Evolutionary conservation across 805 yeast species (phyloP), one percentile per base, ranked within the genome.

Genomic region (Candida pini): DNA sequence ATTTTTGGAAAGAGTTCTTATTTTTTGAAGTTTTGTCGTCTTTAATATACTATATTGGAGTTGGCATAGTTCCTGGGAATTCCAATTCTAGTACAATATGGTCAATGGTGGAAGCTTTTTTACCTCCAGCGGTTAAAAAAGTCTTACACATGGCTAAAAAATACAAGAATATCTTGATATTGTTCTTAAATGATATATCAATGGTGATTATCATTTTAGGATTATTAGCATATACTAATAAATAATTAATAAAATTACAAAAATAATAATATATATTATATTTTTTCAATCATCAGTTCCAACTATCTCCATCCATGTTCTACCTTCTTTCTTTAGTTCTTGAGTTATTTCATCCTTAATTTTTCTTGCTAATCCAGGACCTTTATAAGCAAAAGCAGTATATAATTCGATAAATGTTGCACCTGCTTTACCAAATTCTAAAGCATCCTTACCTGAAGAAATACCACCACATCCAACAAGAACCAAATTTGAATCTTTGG

Each of bases 401-500:
- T 88, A 87, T 35, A 88, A 58, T 60, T 90, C 84, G 31, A 90
- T 77, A 55, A 79, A 84, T n/a, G 82, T 71, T 10, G 97, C 97
- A 38, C 97, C 97, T 1, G 96, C 95, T 51, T 76, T 77, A 22
- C 92, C 96, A 59, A 81, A 90, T 46, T 89, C 97, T 31, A 89
- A 64, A 0, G 89, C 97, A 54, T 90, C 97, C 44, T 77, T 69
- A 36, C 96, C 97, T 17, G 68, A 62, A n/a, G 81, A 68, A 47
- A 90, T 87, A 45, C 97, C 97, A 38, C 97, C 97, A 62, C 96
- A 88, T 22, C 97, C 97, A 45, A 90, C 73, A 28, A 90, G 69
- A 2, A 88, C 83, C 44, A 88, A 59, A 34, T 76, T 69, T 1
- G 82, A 71, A 41, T 76, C 85, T 49, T 86, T 86, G 24, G 95